Conservation (phyloP, 345 rosid species). For the Sonneratia caseolaris region DNA sequence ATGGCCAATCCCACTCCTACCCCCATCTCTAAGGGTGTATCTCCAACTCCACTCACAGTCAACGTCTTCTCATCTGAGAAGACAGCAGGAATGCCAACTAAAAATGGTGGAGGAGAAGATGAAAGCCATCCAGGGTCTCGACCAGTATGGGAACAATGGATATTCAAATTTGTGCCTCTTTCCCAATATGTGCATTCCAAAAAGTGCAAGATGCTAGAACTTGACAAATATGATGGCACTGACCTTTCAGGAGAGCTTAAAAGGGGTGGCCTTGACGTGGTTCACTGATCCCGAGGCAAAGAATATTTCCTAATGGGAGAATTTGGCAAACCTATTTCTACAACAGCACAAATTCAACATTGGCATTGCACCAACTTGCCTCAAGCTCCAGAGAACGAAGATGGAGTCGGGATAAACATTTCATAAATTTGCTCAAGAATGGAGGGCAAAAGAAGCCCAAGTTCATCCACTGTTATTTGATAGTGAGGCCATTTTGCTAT, state of each 20-base stretch:
- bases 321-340: not conserved
- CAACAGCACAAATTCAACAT: not conserved
- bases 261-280: not conserved
- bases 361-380: not conserved
- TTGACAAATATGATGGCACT: constrained; percentile 1
- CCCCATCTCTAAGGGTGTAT: no score
- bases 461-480: not conserved
- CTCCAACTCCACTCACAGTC: not conserved
- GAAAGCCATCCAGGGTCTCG: not conserved
- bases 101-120: not conserved
- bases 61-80: not conserved
- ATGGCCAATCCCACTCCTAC: no score
- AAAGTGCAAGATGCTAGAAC: not conserved
- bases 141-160: not conserved
- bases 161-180: not conserved
- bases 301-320: not conserved
- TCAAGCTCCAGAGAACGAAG: no score
- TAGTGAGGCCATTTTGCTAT: not conserved
- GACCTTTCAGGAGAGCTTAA: not conserved
- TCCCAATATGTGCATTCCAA: not conserved
- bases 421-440: not conserved
- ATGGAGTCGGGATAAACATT: not conserved
- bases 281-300: no score
- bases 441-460: not conserved
- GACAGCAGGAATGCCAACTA: not conserved